Evolutionary conservation across 176 grass and related monocot species (phyloP).

Genomic region (Triticum aestivum): DNA sequence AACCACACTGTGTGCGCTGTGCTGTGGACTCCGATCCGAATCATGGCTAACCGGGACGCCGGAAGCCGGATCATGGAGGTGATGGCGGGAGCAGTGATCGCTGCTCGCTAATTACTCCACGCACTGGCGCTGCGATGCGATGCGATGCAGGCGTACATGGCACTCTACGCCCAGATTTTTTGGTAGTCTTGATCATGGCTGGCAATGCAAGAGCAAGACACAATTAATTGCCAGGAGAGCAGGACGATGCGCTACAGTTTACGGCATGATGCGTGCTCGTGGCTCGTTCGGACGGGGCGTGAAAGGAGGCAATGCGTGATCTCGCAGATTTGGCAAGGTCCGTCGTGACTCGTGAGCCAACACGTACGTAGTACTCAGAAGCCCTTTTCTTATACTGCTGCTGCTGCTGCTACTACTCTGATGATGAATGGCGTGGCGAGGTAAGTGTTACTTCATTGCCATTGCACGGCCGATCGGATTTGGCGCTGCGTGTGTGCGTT

Average conservation of each 20-base stretch:
- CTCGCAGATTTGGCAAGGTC: background rate
- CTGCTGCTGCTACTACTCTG: no score
- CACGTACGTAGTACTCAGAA: background rate
- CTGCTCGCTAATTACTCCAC: slow-evolving; percentile 4
- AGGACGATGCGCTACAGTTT: background rate
- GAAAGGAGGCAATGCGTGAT: background rate
- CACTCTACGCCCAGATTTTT: background rate
- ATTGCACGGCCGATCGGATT: background rate
- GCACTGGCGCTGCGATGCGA: background rate
- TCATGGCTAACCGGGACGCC: slow-evolving; percentile 9
- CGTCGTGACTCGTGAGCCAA: background rate
- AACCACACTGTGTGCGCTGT: background rate
- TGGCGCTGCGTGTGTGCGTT: background rate
- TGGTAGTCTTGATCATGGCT: background rate
- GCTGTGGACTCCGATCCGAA: background rate
- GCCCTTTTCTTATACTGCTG: no score
- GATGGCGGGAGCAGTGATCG: background rate
- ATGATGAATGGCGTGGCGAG: background rate
- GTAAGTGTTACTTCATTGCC: background rate
- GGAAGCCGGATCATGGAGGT: slow-evolving; percentile 1
- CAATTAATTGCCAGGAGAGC: background rate
- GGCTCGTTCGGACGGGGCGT: background rate
- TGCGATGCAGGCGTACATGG: background rate
- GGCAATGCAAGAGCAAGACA: no score
- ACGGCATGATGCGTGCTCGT: slow-evolving; percentile 14